phyloP scores from a whole-genome alignment of 371 early-diverging fungal genomes.

The Mortierella polycephala region DNA sequence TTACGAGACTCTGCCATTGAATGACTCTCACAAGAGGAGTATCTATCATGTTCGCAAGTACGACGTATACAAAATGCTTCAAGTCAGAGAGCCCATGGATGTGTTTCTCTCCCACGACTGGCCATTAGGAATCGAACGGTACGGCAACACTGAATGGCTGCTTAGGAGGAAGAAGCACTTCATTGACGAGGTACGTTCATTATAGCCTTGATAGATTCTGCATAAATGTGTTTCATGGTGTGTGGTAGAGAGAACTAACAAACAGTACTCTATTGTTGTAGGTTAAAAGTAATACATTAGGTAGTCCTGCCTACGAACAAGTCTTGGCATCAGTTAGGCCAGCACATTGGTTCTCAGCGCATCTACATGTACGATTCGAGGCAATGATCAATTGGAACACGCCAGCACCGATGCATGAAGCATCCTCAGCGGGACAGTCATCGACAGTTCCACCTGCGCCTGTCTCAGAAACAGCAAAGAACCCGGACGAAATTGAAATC shows the following conservation, averaged over 20 bases:
- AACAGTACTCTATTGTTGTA: conserved; percentile 24
- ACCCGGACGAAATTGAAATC: conserved; percentile 75
- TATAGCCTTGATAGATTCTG: neutral
- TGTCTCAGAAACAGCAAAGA: conserved; percentile 37
- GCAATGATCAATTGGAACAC: conserved; percentile 67
- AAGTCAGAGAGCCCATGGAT: conserved; percentile 77
- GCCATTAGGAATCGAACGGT: conserved; percentile 87
- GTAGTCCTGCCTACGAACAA: conserved; percentile 74
- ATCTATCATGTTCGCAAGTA: conserved; percentile 90
- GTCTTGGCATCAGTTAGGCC: conserved; percentile 83
- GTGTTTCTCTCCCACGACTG: conserved; percentile 97
- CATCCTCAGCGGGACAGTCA: neutral
- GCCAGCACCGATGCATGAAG: conserved; percentile 49
- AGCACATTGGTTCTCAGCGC: conserved; percentile 92
- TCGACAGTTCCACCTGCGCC: neutral
- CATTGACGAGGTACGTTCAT: conserved; percentile 68
- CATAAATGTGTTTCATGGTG: neutral
- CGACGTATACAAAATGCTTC: conserved; percentile 80
- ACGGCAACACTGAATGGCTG: conserved; percentile 77
- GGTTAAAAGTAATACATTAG: conserved; percentile 76
- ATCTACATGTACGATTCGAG: conserved; percentile 90
- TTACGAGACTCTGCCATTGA: conserved; percentile 83
- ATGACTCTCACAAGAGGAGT: conserved; percentile 64
- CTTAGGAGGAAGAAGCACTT: conserved; percentile 78
- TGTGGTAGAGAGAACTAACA: too few species aligned